Evolutionary conservation across 2,329 filamentous ascomycete species (phyloP).

Genomic region (Pezicula neosporulosa): DNA sequence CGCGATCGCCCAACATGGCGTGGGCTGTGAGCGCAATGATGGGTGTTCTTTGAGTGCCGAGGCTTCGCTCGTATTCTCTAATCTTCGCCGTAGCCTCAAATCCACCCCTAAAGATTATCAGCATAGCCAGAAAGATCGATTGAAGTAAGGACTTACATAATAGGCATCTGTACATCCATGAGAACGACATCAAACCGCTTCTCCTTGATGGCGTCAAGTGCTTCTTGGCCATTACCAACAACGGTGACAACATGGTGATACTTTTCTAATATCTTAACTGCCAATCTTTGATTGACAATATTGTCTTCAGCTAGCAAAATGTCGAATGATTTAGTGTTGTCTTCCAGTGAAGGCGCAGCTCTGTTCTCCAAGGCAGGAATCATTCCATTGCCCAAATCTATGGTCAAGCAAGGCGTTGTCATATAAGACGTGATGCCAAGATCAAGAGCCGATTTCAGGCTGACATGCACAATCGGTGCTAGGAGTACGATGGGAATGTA

Average conservation of each 20-base stretch:
- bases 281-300: constrained; percentile 91
- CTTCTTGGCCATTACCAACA: constrained; percentile 91
- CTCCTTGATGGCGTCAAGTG: constrained; percentile 86
- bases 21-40: constrained; percentile 97
- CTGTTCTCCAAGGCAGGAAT: constrained; percentile 92
- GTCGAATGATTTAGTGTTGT: constrained; percentile 93
- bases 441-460: constrained; percentile 88
- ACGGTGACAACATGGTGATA: constrained; percentile 92
- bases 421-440: constrained; percentile 98
- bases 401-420: constrained; percentile 92
- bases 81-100: constrained; percentile 98
- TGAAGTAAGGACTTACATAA: constrained; percentile 61
- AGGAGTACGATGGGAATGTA: constrained; percentile 94
- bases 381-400: constrained; percentile 94
- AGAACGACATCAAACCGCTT: constrained; percentile 94
- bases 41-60: constrained; percentile 78
- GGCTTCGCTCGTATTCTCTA: constrained; percentile 84
- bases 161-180: constrained; percentile 99
- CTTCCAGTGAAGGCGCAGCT: constrained; percentile 84
- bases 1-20: constrained; percentile 96
- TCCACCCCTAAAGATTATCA: constrained; percentile 64
- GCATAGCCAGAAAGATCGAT: constrained; percentile 8
- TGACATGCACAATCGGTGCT: constrained; percentile 85
- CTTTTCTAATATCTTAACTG: constrained; percentile 95
- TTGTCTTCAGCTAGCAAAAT: constrained; percentile 97